phyloP scores from a whole-genome alignment of 371 early-diverging fungal species.

The Mucor plumbeus region DNA sequence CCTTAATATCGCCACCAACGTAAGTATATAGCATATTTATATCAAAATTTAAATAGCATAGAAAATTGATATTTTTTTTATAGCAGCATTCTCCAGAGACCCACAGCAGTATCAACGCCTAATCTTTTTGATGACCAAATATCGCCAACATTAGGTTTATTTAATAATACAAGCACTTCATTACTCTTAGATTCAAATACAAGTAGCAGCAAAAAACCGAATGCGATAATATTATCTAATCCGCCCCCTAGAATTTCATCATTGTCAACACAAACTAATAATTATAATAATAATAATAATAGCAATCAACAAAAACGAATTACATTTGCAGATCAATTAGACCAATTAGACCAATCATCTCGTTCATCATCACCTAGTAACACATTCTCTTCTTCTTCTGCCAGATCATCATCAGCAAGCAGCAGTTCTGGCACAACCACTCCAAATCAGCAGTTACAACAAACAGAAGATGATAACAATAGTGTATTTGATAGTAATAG shows the following conservation, averaged over 20 bases:
- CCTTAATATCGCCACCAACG: not conserved
- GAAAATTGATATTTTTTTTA: not conserved
- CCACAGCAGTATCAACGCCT: not conserved
- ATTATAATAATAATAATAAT: not conserved
- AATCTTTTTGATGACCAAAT: not conserved
- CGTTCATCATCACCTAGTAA: constrained; percentile 5
- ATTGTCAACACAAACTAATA: not conserved
- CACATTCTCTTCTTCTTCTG: constrained; percentile 22
- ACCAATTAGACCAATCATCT: constrained; percentile 12
- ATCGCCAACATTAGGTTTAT: constrained; percentile 17
- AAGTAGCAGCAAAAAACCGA: not conserved
- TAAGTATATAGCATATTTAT: not conserved
- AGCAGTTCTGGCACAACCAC: not conserved
- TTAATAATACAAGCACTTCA: not conserved
- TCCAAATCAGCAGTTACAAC: constrained; percentile 12
- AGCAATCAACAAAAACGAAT: constrained; percentile 12
- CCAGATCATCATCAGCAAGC: constrained; percentile 6
- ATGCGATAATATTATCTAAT: constrained; percentile 16
- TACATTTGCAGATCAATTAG: constrained; percentile 29
- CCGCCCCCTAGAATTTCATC: constrained; percentile 35
- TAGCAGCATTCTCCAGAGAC: constrained; percentile 12
- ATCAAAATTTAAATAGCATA: too few species aligned
- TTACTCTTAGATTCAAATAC: not conserved
- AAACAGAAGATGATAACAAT: not conserved
- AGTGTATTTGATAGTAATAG: not conserved